Percentiles rank a stretch among this genome's conserved stretches.
phyloP scores from a whole-genome alignment of 2,329 filamentous ascomycete genomes.

The Aspergillus unguis region DNA sequence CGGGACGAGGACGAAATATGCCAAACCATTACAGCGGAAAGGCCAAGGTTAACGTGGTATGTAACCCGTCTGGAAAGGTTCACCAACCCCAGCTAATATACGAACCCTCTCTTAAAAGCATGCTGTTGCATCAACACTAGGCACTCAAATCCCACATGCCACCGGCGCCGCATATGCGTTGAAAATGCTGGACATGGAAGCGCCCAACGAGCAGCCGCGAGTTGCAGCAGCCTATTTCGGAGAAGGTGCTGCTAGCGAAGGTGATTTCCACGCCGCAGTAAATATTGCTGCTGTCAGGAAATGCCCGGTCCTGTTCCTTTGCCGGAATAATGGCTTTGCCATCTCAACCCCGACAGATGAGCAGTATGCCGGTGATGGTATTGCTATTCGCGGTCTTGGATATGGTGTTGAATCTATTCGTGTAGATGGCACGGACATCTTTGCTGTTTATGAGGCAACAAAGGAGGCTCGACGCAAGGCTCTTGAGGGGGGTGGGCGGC shows the following conservation, averaged over 20 bases:
- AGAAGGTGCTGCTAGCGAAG: constrained; percentile 84
- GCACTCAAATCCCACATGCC: constrained; percentile 86
- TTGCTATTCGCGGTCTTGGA: constrained; percentile 78
- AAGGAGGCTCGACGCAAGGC: constrained; percentile 73
- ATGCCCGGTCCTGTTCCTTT: constrained; percentile 87
- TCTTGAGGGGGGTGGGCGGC: constrained; percentile 73
- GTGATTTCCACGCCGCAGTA: constrained; percentile 85
- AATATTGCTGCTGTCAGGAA: constrained; percentile 86
- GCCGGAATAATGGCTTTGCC: constrained; percentile 88
- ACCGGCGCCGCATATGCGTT: constrained; percentile 83
- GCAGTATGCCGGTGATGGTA: constrained; percentile 88
- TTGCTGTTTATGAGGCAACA: constrained; percentile 79
- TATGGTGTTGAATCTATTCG: constrained; percentile 94
- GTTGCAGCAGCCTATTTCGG: constrained; percentile 85
- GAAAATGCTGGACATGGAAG: constrained; percentile 72
- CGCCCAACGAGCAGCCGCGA: constrained; percentile 64
- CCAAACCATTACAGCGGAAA: constrained; percentile 90
- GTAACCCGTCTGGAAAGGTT: not conserved
- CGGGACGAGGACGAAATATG: constrained; percentile 86
- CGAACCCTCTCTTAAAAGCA: constrained; percentile 51
- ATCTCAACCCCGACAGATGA: constrained; percentile 87
- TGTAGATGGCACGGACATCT: constrained; percentile 89
- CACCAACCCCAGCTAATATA: not conserved
- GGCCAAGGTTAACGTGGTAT: not conserved
- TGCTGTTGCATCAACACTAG: constrained; percentile 79